Conservation (phyloP, 306 rosid species). For the Casuarina equisetifolia region DNA sequence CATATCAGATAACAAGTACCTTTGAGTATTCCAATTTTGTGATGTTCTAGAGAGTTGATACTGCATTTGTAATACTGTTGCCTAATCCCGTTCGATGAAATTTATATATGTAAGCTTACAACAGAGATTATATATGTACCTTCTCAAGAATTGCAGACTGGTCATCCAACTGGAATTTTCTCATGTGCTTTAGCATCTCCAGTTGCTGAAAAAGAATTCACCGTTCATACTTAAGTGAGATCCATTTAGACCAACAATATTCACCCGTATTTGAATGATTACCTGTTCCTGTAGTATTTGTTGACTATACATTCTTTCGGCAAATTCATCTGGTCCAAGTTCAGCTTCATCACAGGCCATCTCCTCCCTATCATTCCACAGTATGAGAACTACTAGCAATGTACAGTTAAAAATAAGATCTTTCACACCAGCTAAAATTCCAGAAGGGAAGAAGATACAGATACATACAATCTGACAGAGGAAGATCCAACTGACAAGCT, state of each 20-base stretch:
- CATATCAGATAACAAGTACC: neutral
- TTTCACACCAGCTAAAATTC: neutral
- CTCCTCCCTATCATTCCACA: conserved; percentile 64
- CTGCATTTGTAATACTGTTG: neutral
- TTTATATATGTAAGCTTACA: neutral
- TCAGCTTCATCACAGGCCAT: conserved; percentile 90
- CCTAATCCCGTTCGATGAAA: neutral
- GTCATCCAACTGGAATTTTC: conserved; percentile 67
- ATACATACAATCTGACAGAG: neutral
- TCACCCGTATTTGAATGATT: conserved; percentile 13
- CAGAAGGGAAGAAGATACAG: neutral
- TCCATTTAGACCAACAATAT: conserved; percentile 2
- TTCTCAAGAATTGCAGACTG: conserved; percentile 78
- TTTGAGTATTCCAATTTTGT: neutral
- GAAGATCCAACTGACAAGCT: neutral
- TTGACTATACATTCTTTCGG: conserved; percentile 54
- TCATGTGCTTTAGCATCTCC: conserved; percentile 80
- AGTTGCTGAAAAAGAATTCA: conserved; percentile 57
- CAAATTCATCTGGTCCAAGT: conserved; percentile 69
- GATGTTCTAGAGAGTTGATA: neutral
- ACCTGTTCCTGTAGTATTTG: conserved; percentile 63
- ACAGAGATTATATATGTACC: conserved; percentile 36
- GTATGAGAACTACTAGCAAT: conserved; percentile 20
- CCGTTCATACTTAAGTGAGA: conserved; percentile 19
- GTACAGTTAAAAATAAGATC: conserved; percentile 1